A percentile compares a stretch with the other conserved stretches of the same genome.
Evolutionary conservation across 2,329 filamentous ascomycete species (phyloP).

Genomic region (Teratosphaeria nubilosa): DNA sequence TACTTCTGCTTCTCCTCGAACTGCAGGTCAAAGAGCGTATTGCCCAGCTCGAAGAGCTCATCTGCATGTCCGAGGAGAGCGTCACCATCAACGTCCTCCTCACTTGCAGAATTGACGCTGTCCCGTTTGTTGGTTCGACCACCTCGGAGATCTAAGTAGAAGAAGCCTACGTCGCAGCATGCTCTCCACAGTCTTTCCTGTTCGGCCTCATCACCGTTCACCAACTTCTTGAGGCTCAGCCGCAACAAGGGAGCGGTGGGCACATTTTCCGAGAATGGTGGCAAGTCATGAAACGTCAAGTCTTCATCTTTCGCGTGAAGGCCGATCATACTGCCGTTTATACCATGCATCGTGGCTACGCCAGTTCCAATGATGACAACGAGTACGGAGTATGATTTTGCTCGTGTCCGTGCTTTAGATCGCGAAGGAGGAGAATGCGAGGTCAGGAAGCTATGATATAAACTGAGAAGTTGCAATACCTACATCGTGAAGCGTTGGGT

Average conservation of each 20-base stretch:
- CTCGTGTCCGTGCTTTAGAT: no score
- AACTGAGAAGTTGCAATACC: neutral
- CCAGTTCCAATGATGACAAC: neutral
- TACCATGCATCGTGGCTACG: neutral
- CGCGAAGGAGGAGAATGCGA: neutral
- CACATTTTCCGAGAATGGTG: conserved; percentile 30
- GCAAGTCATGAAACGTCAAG: conserved; percentile 5
- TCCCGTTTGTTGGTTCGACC: conserved; percentile 1
- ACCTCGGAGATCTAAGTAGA: conserved; percentile 41
- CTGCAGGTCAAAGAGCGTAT: conserved; percentile 37
- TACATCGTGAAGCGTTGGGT: neutral
- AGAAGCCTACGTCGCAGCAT: conserved; percentile 42
- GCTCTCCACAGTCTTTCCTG: conserved; percentile 28
- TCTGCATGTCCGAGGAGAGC: conserved; percentile 35
- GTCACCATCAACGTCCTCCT: conserved; percentile 9
- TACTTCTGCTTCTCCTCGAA: conserved; percentile 44
- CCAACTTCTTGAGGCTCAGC: conserved; percentile 28
- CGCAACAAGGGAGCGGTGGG: conserved; percentile 32
- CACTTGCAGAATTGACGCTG: conserved; percentile 2
- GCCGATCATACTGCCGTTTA: neutral
- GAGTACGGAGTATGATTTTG: no score
- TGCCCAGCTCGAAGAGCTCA: conserved; percentile 36
- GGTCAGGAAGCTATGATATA: neutral
- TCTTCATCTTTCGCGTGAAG: neutral
- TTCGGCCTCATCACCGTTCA: conserved; percentile 24